Base-by-base conservation (phyloP, 495 filamentous ascomycete genomes). In the Bathelium albidoporum region DNA sequence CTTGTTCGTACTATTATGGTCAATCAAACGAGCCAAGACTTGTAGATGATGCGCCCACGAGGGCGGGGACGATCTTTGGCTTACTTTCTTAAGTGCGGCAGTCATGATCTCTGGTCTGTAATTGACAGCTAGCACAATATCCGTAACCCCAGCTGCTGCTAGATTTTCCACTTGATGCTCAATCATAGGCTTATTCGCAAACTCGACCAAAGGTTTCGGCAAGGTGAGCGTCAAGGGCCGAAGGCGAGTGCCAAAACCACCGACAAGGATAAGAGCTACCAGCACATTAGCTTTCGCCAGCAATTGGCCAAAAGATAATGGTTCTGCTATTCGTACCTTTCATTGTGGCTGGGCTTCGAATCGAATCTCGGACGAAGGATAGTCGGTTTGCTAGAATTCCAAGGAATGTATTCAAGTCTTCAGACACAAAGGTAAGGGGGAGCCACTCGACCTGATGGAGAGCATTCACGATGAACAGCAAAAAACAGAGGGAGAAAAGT, bases 121-220 rank as follows among this genome's bases (percentile, higher is more conserved):
- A 81, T 98, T 98, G 74, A 98, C 94, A 62, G 95, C 94, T 64
- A 98, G 81, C 43, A 98, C 95, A 71, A 98, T 96, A 79, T 97
- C 91, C 65, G 93, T 97, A 41, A 97, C 94, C 73, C 94, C 94
- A 32, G 92, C 94, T 66, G 89, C 89, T 68, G 95, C 94, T 70
- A 98, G 80, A 69, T 89, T 89, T 78, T 97, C 92, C 69, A 98
- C 89, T 76, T 98, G 94, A 80, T 98, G 94, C 66, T 94, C 81
- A 78, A 98, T 98, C 94, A 98, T 98, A 69, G 92, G 94, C 74
- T 90, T 91, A 82, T 98, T 98, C 69, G 85, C 92, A 75, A 98
- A 98, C 78, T 98, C 94, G 71, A 98, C 94, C 68, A 98, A 81
- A 52, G 94, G 94, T 76, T 98, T 98, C 28, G 94, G 94, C 67